Base-by-base conservation (phyloP, 202 grass and related monocot species). In the Musa balbisiana region DNA sequence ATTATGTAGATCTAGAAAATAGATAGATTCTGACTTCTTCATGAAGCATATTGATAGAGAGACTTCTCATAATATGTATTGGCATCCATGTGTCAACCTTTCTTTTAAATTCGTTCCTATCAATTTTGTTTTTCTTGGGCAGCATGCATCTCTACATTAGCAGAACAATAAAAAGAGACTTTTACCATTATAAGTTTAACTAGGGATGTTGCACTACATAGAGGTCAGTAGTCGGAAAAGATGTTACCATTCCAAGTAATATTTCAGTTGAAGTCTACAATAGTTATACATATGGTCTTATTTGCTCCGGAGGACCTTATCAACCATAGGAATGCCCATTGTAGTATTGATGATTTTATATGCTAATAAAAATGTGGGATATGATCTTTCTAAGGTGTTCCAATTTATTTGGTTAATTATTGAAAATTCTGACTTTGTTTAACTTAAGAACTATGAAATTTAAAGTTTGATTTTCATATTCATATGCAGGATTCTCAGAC, bases 401-500 rank as follows among this genome's bases (percentile, higher is more conserved):
- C 33, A 43, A 43, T 43, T 43, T 43, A 8, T 0, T 43, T 43
- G 4, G 33, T 43, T 43, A 43, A 43, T 43, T 43, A 43, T 43
- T 43, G 33, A 6, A 43, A 43, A 43, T 43, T 43, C 33, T 43
- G 33, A 43, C 4, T 43, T 43, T 43, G 4, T 43, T 43, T 43
- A 43, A 43, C 33, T 43, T 43, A 43, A 58, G 55, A 58, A 17
- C 55, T 58, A 14, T 14, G 55, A 14, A 58, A 13, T 58, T 14
- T 58, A 14, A 11, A 58, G 8, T 10, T 72, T 3, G 8, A 21
- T 55, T 76, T 64, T 62, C 10, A 29, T 49, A 82, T 74, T 53
- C 20, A 8, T 53, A 51, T 76, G 58, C 78, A 73, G 50, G 68
- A 92, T 62, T 74, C 86, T 62, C 82, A 89, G 83, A 78, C 64